Evolutionary conservation across 352 stramenopile genomes (phyloP), one percentile per base, ranked within the genome.

Genomic region (Phytophthora niederhauseri): DNA sequence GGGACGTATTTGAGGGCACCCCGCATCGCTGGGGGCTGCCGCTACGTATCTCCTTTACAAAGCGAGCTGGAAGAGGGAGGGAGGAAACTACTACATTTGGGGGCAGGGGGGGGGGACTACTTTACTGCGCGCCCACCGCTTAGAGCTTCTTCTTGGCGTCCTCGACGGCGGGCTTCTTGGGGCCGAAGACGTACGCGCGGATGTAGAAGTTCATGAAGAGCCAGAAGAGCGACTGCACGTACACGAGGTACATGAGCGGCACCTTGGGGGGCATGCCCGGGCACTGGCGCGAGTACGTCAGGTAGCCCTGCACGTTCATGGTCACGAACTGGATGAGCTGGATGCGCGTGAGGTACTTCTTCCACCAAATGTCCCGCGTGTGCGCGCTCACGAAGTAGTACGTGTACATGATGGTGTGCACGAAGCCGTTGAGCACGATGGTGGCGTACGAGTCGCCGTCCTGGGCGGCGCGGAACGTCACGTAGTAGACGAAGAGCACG

Each of bases 401-500:
- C 6, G 91, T 98, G 89, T 99, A 99, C 96, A 99, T 99, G 73
- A 99, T 95, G 38, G 93, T 98, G 81, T 99, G 97, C 64, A 99
- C 98, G 75, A 98, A 98, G 65, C 92, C 91, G 76, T 99, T 99
- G 48, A 98, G 78, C 19, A 98, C 73, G 65, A 99, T 95, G 36
- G 96, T 98, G 15, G 97, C 80, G 81, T 96, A 99, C 64, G 98
- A 93, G 81, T 99, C 96, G 68, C 94, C 95, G 77, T 99, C 95
- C 67, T 98, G 97, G 24, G 91, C 91, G 4, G 93, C 83, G 75
- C 97, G 94, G 46, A 94, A 84, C 68, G 95, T 96, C 26, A 98
- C 72, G 94, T 96, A 99, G 82, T 98, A 98, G 89, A 98, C 65
- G 54, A 98, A 75, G 68, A 98, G 98, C 67, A 99, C 98, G 64